Percentiles rank a stretch among this genome's conserved stretches.
Evolutionary conservation across 176 grass and related monocot species (phyloP).

Genomic region (Carex myosuroides): DNA sequence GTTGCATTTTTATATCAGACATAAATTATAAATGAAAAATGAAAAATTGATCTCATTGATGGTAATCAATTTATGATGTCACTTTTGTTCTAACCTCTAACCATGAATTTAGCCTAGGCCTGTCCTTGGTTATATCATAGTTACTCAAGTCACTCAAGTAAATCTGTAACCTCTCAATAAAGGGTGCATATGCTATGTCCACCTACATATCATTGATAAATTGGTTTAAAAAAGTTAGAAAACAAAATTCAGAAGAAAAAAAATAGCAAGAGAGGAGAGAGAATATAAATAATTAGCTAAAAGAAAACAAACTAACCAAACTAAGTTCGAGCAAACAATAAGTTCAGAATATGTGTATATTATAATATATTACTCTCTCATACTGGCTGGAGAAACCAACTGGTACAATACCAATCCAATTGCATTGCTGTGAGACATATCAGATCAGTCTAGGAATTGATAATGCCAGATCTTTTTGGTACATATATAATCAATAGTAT

Average conservation of each 20-base stretch:
- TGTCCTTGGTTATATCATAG: constrained; percentile 54
- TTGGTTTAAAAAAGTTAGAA: background rate
- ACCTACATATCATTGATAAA: constrained; percentile 27
- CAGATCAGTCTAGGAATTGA: background rate
- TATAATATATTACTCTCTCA: background rate
- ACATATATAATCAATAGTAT: background rate
- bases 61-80: background rate
- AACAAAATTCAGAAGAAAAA: background rate
- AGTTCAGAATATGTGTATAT: background rate
- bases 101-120: constrained; percentile 53
- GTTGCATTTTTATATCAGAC: constrained; percentile 7
- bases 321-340: constrained; percentile 30
- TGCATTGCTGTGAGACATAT: background rate
- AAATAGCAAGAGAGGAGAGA: background rate
- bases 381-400: background rate
- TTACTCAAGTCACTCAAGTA: constrained; percentile 41
- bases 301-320: constrained; percentile 33
- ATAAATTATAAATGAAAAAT: background rate
- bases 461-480: background rate
- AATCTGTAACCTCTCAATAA: constrained; percentile 60
- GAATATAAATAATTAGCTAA: background rate
- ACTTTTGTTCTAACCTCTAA: constrained; percentile 25
- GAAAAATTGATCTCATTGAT: background rate
- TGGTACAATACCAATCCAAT: background rate
- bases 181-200: constrained; percentile 64